Evolutionary conservation across 108 stramenopile species (phyloP).

Genomic region (Nitzschia sp.): DNA sequence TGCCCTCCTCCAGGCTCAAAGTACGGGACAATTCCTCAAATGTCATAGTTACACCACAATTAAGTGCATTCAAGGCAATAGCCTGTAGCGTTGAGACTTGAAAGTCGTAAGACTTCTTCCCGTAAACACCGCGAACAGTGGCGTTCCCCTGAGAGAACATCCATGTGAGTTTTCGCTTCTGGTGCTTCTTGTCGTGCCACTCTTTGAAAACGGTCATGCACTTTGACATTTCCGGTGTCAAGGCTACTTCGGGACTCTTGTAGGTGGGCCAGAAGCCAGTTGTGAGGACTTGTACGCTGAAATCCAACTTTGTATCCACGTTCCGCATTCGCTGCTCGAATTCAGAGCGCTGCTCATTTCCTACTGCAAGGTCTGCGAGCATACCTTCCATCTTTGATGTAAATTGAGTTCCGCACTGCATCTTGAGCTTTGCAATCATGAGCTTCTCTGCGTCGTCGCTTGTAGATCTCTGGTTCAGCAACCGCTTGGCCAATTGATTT

Average conservation of each 20-base stretch:
- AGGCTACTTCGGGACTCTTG: constrained; percentile 87
- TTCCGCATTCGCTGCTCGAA: constrained; percentile 85
- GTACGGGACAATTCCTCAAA: constrained; percentile 71
- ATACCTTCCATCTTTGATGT: constrained; percentile 99
- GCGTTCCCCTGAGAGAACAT: constrained; percentile 94
- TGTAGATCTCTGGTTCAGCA: constrained; percentile 95
- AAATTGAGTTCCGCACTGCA: constrained; percentile 99
- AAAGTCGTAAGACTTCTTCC: constrained; percentile 95
- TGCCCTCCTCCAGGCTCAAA: constrained; percentile 87
- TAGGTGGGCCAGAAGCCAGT: constrained; percentile 98
- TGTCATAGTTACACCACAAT: constrained; percentile 63
- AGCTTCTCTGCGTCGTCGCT: constrained; percentile 97
- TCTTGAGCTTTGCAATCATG: constrained; percentile 99
- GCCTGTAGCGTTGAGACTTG: constrained; percentile 98
- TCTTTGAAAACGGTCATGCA: constrained; percentile 94
- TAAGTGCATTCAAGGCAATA: constrained; percentile 83
- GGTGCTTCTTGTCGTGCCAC: constrained; percentile 89
- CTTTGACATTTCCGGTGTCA: constrained; percentile 89
- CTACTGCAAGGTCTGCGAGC: constrained; percentile 96
- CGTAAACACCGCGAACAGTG: constrained; percentile 88
- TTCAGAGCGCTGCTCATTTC: constrained; percentile 88
- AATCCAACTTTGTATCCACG: constrained; percentile 73
- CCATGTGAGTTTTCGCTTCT: constrained; percentile 91
- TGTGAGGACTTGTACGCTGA: constrained; percentile 94
- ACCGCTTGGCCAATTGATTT: constrained; percentile 97